A percentile compares a stretch with the other conserved stretches of the same genome.
Evolutionary conservation across 495 filamentous ascomycete species (phyloP).

Genomic region (Aspergillus bertholletiae): DNA sequence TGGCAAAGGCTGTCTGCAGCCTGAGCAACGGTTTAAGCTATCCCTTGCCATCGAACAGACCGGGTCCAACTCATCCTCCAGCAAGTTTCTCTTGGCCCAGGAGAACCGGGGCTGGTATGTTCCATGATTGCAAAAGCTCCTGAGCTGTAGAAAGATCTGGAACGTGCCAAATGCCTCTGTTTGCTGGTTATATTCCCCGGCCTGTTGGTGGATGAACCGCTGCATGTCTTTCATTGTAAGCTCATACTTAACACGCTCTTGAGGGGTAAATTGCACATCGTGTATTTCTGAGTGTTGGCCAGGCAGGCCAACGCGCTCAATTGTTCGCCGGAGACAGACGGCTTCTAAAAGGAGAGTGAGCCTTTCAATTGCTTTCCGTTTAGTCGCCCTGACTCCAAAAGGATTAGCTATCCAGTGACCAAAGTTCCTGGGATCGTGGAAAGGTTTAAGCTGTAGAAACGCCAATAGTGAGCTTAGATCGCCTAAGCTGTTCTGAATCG

Average conservation of each 20-base stretch:
- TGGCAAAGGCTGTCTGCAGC: constrained; percentile 3
- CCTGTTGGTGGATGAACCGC: constrained; percentile 25
- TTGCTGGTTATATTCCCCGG: constrained; percentile 18
- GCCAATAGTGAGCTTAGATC: constrained; percentile 17
- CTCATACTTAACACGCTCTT: constrained; percentile 32
- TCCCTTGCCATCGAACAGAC: constrained; percentile 12
- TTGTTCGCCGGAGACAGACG: constrained; percentile 25
- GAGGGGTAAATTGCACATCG: constrained; percentile 19
- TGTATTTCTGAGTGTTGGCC: constrained; percentile 10
- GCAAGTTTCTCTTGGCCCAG: constrained; percentile 25
- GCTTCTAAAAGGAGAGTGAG: constrained; percentile 12
- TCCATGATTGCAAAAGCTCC: constrained; percentile 46
- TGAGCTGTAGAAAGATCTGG: constrained; percentile 37
- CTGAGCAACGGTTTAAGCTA: constrained; percentile 6
- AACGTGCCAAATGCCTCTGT: constrained; percentile 29
- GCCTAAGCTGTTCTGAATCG: constrained; percentile 21
- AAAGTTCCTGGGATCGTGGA: constrained; percentile 10
- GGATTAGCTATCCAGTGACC: constrained; percentile 12
- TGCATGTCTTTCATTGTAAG: constrained; percentile 24
- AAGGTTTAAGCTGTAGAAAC: constrained; percentile 16
- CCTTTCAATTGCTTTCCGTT: background rate
- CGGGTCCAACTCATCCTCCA: constrained; percentile 12
- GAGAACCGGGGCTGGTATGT: constrained; percentile 36
- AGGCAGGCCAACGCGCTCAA: constrained; percentile 31
- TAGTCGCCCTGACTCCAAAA: constrained; percentile 1